These are phyloP conservation scores for Haplosporangium gracile DNA, from an alignment of 192 early-diverging fungal species.

Conservation along the genomic window DNA sequence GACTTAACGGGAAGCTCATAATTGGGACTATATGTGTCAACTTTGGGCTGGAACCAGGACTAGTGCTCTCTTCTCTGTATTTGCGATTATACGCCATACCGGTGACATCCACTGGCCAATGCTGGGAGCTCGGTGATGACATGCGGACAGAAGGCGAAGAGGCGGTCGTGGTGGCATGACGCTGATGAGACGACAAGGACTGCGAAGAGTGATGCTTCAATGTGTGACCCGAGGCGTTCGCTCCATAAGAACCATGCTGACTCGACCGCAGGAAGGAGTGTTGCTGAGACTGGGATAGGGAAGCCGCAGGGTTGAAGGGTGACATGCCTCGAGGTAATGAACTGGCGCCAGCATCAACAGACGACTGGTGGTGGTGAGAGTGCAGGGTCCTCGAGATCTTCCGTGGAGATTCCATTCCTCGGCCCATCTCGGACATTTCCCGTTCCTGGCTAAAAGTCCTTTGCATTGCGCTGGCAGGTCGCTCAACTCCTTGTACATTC, in stretches of 20 bases:
- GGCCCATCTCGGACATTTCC: conserved; percentile 30
- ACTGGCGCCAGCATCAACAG: background rate
- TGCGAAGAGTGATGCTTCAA: conserved; percentile 18
- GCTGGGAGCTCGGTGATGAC: background rate
- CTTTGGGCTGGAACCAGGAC: background rate
- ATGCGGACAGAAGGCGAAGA: background rate
- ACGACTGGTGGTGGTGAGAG: background rate
- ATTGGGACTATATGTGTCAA: background rate
- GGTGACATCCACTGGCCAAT: conserved; percentile 1
- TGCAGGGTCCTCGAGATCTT: conserved; percentile 15
- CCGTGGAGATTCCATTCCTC: conserved; percentile 25
- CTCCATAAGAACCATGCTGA: conserved; percentile 6
- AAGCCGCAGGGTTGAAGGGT: background rate
- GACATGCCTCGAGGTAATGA: background rate
- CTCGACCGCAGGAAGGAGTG: conserved; percentile 32
- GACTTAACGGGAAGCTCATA: background rate
- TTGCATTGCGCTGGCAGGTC: conserved; percentile 49
- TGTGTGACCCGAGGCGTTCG: background rate
- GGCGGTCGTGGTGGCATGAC: conserved; percentile 1
- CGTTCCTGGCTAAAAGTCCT: conserved; percentile 34
- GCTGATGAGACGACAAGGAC: conserved; percentile 12
- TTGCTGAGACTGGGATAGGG: conserved; percentile 22
- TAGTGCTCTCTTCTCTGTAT: background rate
- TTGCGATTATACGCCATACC: background rate
- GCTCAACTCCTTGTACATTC: conserved; percentile 35